Evolutionary conservation across 345 rosid species (phyloP), one percentile per base, ranked within the genome.

Genomic region (Diplotaxis tenuifolia): DNA sequence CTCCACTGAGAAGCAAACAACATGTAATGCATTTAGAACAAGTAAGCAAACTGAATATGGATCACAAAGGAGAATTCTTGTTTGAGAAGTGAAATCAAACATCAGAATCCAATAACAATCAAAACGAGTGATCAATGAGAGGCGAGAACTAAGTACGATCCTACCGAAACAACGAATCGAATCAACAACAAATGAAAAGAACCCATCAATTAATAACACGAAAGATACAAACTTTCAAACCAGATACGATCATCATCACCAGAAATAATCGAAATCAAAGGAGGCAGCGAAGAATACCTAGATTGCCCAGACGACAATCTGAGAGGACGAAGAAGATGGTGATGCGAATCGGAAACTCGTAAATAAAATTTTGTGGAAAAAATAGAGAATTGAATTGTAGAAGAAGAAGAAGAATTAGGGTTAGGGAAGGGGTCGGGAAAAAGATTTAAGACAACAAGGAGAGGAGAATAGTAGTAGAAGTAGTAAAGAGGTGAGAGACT

Each of bases 401-500:
- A 12, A 40, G 7, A 36, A 84, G 7, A 31, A 21, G 53, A 47
- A 84, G 80, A 65, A 59, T 75, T 79, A 83, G 86, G 82, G 91
- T 79, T 84, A 61, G 72, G 66, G 82, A 31, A 79, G 59, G 63
- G 53, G 27, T 50, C 22, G 60, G 66, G 61, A 64, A 56, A 7
- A 40, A 64, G 72, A 68, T 19, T 49, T 12, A 60, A 75, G 62
- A 52, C 29, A 61, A 15, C 8, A 4, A 56, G 22, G 22, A 56
- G 53, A 62, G 56, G 75, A 55, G 63, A 55, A 16, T 56, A 75
- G 55, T 70, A 4, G 45, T 34, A 34, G 40, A 10, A 38, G 47
- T 42, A 67, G 78, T 71, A 65, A 66, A 72, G 71, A 75, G 68
- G 85, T 75, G 80, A 84, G 82, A 73, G 76, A 79, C 81, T 84